Evolutionary conservation across 2,329 filamentous ascomycete species (phyloP), one percentile per base, ranked within the genome.

Genomic region (Alternaria sp.): DNA sequence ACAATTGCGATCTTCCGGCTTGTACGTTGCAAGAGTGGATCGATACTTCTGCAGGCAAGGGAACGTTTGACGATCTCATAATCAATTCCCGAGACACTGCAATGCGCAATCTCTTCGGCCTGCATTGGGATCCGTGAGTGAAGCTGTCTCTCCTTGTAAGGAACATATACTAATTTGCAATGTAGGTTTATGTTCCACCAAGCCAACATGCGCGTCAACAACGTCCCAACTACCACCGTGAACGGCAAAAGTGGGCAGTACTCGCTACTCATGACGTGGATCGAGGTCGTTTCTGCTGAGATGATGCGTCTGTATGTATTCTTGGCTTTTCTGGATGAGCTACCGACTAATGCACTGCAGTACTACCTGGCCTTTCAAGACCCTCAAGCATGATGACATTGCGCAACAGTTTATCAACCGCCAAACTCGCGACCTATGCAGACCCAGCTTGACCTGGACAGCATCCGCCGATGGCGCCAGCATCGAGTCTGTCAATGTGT

Each of bases 11-110:
- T 68, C 81, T 80, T 14, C 79, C 84, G 2, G 78, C 74, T 23
- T 88, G 86, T 70, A 88, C 85, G 0, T 70, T 83, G 17, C 75
- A 82, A 48, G 86, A 88, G 70, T 88, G 86, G 86, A 85, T 85
- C 49, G 79, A 84, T 53, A 88, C 85, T 2, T 85, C 85, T 4
- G 81, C 71, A 24, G 85, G 84, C 41, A 77, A 73, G n/a, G 85
- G 86, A 4, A 78, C 76, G 41, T 87, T 86, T 63, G 73, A 78
- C 4, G 77, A 82, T 63, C 79, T 88, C 5, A 75, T 88, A 7
- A 72, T 74, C 3, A 76, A 81, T 37, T 85, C 86, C 51, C 80
- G 80, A 50, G 71, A 77, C 4, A 84, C 83, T 45, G 86, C 85
- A 49, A 82, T 83, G 31, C 81, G 85, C 33, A 83, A 88, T 66